phyloP scores from a whole-genome alignment of 2,329 filamentous ascomycete species.

The Apiospora sp. region DNA sequence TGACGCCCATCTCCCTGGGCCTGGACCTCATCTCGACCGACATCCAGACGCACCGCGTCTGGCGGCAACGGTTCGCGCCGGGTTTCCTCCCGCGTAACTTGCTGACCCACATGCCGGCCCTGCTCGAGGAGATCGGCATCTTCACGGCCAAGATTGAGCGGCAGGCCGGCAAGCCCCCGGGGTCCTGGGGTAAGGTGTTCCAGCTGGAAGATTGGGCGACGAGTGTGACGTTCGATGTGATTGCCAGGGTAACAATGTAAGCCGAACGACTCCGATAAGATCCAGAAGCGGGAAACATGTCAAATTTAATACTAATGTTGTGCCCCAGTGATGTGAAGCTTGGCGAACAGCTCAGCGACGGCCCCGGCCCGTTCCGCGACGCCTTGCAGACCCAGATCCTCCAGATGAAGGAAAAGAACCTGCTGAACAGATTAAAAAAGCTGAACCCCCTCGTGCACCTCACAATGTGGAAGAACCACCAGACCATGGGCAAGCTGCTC shows the following conservation, averaged over 20 bases:
- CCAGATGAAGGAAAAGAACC: neutral
- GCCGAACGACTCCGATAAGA: constrained; percentile 10
- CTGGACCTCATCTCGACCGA: constrained; percentile 39
- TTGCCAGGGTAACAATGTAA: constrained; percentile 36
- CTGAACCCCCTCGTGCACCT: neutral
- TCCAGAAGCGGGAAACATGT: neutral
- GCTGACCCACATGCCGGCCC: constrained; percentile 39
- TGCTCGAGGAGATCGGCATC: constrained; percentile 37
- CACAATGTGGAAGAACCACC: neutral
- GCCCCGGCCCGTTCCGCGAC: constrained; percentile 22
- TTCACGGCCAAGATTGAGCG: constrained; percentile 31
- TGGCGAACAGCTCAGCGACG: constrained; percentile 21
- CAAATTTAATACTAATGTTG: neutral
- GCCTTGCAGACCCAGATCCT: constrained; percentile 17
- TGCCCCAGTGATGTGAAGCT: neutral
- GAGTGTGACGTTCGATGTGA: constrained; percentile 35
- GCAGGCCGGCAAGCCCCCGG: constrained; percentile 1
- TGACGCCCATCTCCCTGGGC: constrained; percentile 35
- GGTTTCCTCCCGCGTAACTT: constrained; percentile 45
- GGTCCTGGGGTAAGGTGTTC: constrained; percentile 32
- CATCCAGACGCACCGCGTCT: constrained; percentile 43
- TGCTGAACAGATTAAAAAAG: neutral
- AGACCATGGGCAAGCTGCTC: neutral
- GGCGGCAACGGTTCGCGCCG: constrained; percentile 44
- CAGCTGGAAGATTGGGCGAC: constrained; percentile 35